phyloP scores from a whole-genome alignment of 345 rosid species.

The Combretum micranthum region DNA sequence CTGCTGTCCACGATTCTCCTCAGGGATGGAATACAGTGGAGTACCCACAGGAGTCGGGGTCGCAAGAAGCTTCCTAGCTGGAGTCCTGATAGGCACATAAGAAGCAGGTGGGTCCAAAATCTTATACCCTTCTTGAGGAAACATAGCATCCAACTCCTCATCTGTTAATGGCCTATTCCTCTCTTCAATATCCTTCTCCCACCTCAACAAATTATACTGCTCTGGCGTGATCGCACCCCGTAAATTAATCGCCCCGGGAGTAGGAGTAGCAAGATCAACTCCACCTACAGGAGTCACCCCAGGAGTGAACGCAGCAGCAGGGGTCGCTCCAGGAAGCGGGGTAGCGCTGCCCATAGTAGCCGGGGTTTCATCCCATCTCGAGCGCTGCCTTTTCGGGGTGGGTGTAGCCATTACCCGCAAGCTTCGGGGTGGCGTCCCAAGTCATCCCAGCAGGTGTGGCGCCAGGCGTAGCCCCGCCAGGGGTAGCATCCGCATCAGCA shows the following conservation, averaged over 20 bases:
- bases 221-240: conserved; percentile 85
- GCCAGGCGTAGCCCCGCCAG: conserved; percentile 84
- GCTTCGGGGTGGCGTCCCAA: conserved; percentile 90
- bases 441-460: conserved; percentile 93
- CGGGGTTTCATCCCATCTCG: conserved; percentile 99
- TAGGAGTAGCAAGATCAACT: conserved; percentile 78
- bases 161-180: conserved; percentile 92
- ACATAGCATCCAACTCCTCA: conserved; percentile 96
- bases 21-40: conserved; percentile 75
- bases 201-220: conserved; percentile 79
- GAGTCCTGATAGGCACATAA: conserved; percentile 91
- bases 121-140: conserved; percentile 89
- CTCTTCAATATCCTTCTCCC: conserved; percentile 99
- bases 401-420: conserved; percentile 70
- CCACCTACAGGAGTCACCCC: conserved; percentile 93
- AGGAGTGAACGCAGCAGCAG: conserved; percentile 74
- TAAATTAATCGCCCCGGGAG: conserved; percentile 59
- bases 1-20: conserved; percentile 94
- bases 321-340: conserved; percentile 85
- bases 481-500: conserved; percentile 88
- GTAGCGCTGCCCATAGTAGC: conserved; percentile 98
- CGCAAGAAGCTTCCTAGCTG: conserved; percentile 77
- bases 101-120: conserved; percentile 90
- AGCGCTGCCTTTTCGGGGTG: conserved; percentile 84
- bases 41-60: conserved; percentile 96